A percentile compares a stretch with the other conserved stretches of the same genome.
These are phyloP conservation scores for Gnomoniopsis smithogilvyi DNA, from an alignment of 2,329 filamentous ascomycete genomes.

Conservation along the genomic window DNA sequence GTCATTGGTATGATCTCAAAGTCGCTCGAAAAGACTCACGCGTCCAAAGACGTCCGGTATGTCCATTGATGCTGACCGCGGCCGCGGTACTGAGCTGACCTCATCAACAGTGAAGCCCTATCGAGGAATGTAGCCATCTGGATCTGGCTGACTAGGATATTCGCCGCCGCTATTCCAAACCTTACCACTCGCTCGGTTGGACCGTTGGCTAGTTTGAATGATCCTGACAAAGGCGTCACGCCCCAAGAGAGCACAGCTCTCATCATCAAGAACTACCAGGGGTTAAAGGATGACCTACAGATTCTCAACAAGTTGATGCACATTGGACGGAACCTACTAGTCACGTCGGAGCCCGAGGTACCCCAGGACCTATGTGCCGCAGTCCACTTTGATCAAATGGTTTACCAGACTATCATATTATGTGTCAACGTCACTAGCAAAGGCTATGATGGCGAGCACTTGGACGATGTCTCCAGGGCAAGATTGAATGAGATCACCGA, in stretches of 20 bases:
- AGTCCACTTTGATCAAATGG: slow-evolving; percentile 63
- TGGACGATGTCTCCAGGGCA: slow-evolving; percentile 54
- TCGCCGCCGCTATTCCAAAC: slow-evolving; percentile 58
- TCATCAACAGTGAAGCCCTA: slow-evolving; percentile 47
- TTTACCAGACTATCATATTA: slow-evolving; percentile 62
- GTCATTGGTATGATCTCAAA: slow-evolving; percentile 56
- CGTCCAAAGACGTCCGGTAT: slow-evolving; percentile 57
- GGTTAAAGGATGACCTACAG: slow-evolving; percentile 59
- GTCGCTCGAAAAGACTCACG: slow-evolving; percentile 63
- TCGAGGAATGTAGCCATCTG: slow-evolving; percentile 63
- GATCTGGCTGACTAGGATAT: slow-evolving; percentile 62
- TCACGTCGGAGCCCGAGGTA: slow-evolving; percentile 61
- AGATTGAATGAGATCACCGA: slow-evolving; percentile 63
- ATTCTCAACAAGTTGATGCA: slow-evolving; percentile 66
- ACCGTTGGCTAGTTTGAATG: slow-evolving; percentile 49
- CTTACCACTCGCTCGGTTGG: slow-evolving; percentile 59
- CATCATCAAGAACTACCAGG: slow-evolving; percentile 60
- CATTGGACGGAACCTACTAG: slow-evolving; percentile 62
- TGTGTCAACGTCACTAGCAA: slow-evolving; percentile 67
- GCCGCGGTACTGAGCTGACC: neutral
- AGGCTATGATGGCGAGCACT: slow-evolving; percentile 61
- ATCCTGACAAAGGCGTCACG: slow-evolving; percentile 54
- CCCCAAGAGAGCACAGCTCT: slow-evolving; percentile 60
- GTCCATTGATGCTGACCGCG: slow-evolving; percentile 11
- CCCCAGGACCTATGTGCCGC: slow-evolving; percentile 64